phyloP scores from a whole-genome alignment of 768 basidiomycete genomes.

The Krasilnikovozyma curviuscula region DNA sequence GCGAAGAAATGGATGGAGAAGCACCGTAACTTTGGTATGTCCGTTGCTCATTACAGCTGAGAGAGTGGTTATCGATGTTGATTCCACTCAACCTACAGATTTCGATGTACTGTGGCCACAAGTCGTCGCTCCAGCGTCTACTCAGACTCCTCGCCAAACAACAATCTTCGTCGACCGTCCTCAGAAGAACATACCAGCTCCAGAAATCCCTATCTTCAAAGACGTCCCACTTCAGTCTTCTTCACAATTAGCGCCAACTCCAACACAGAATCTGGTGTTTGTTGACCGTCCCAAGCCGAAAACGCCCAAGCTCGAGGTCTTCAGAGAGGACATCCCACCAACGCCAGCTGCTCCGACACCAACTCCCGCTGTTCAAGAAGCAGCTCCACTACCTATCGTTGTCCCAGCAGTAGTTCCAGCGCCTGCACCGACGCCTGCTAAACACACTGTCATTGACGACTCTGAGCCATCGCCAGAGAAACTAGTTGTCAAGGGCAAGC shows the following conservation, averaged over 20 bases:
- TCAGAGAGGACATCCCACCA: background rate
- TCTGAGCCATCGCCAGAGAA: conserved; percentile 20
- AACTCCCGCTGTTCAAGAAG: background rate
- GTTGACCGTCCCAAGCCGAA: too few species aligned
- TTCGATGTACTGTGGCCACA: background rate
- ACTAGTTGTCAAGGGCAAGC: too few species aligned
- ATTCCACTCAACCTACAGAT: background rate
- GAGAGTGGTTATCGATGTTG: too few species aligned
- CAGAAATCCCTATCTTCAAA: background rate
- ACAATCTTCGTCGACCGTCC: too few species aligned
- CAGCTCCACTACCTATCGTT: background rate
- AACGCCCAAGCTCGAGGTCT: background rate
- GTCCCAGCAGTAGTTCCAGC: background rate
- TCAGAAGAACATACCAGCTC: too few species aligned
- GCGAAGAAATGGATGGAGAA: conserved; percentile 26
- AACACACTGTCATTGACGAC: conserved; percentile 6
- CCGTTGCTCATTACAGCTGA: conserved; percentile 13
- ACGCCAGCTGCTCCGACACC: too few species aligned
- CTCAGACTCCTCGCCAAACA: background rate
- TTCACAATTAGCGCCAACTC: background rate
- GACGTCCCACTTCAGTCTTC: background rate
- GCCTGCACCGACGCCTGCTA: background rate
- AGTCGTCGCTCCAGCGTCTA: background rate
- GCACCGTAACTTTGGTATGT: conserved; percentile 24
- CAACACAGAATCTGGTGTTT: too few species aligned